phyloP scores from a whole-genome alignment of 495 filamentous ascomycete species.

The Aspergillus ostianus region DNA sequence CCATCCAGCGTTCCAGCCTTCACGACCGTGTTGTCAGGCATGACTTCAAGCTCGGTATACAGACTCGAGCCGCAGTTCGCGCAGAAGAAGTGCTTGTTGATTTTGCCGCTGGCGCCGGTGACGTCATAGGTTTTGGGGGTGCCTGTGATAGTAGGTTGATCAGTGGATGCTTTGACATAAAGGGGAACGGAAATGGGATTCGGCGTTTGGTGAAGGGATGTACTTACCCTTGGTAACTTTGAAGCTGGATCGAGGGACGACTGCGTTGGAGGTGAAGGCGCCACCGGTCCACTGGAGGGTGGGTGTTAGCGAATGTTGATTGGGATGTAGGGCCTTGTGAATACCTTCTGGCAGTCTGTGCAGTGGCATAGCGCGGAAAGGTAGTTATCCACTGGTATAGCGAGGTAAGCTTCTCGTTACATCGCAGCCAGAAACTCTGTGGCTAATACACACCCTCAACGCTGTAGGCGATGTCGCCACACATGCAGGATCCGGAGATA shows the following conservation, averaged over 20 bases:
- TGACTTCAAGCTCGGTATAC: constrained; percentile 47
- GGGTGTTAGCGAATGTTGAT: too few species aligned
- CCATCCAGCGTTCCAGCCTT: constrained; percentile 45
- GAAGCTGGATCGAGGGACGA: constrained; percentile 42
- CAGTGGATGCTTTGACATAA: background rate
- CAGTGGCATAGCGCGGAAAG: constrained; percentile 47
- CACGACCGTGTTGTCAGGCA: constrained; percentile 43
- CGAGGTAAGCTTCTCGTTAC: background rate
- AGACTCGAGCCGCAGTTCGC: constrained; percentile 40
- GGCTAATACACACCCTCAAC: constrained; percentile 24
- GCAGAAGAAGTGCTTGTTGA: constrained; percentile 53
- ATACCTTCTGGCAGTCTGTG: constrained; percentile 47
- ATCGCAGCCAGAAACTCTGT: background rate
- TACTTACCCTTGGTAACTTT: constrained; percentile 43
- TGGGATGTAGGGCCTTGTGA: background rate
- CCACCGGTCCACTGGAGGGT: constrained; percentile 41
- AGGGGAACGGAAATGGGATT: background rate
- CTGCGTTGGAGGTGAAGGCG: constrained; percentile 47
- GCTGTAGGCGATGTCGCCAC: constrained; percentile 36
- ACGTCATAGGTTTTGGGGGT: constrained; percentile 36
- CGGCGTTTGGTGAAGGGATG: too few species aligned
- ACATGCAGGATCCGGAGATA: constrained; percentile 42
- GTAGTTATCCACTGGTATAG: constrained; percentile 27
- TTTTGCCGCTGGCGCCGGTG: constrained; percentile 40
- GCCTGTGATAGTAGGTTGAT: constrained; percentile 18